Percentiles rank a stretch among this genome's conserved stretches.
Conservation (phyloP, 2,329 filamentous ascomycete genomes). For the Pestalotiopsis sp. region DNA sequence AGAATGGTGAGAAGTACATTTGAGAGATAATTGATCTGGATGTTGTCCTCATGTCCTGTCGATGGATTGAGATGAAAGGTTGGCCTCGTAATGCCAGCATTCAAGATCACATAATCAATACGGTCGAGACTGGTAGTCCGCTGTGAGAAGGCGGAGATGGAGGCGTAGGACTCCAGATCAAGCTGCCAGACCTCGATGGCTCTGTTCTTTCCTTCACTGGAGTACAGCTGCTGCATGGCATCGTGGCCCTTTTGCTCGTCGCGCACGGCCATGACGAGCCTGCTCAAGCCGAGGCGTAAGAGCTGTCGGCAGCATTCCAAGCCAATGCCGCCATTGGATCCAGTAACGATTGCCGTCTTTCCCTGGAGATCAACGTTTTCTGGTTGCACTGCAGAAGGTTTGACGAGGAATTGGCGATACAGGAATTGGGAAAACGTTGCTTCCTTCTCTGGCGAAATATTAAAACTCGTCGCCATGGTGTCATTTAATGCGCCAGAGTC, state of each 20-base stretch:
- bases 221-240: no score
- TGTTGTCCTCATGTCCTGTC: slow-evolving; percentile 15
- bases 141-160: slow-evolving; percentile 42
- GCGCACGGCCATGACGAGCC: slow-evolving; percentile 46
- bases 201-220: not conserved
- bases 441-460: not conserved
- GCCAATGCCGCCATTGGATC: slow-evolving; percentile 47
- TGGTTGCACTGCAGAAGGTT: not conserved
- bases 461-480: not conserved
- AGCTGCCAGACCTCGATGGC: slow-evolving; percentile 38
- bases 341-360: slow-evolving; percentile 47
- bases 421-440: slow-evolving; percentile 4
- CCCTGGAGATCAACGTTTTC: slow-evolving; percentile 28
- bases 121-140: slow-evolving; percentile 34
- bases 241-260: slow-evolving; percentile 18
- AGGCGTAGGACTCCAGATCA: slow-evolving; percentile 49
- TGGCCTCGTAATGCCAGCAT: slow-evolving; percentile 32
- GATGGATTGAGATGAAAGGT: not conserved
- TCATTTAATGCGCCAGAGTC: not conserved
- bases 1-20: slow-evolving; percentile 19
- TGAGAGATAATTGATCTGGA: slow-evolving; percentile 25
- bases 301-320: slow-evolving; percentile 44
- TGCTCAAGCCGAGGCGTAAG: slow-evolving; percentile 35
- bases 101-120: slow-evolving; percentile 48
- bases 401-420: slow-evolving; percentile 14